Evolutionary conservation across 176 grass and related monocot species (phyloP), one percentile per base, ranked within the genome.

Genomic region (Thinopyrum elongatum): DNA sequence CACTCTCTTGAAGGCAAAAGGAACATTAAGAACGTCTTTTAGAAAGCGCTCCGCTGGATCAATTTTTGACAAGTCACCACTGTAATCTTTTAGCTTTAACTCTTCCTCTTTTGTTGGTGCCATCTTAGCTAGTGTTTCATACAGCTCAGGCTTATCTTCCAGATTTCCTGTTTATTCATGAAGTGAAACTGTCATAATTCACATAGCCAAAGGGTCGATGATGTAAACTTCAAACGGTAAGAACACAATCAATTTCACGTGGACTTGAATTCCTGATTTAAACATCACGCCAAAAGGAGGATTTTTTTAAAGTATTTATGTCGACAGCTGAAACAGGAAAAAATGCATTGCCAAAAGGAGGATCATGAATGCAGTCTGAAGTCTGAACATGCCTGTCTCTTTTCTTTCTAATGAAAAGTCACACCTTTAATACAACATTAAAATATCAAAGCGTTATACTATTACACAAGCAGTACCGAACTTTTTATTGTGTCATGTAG

Each of bases 1-100:
- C 68, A 94, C 90, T 90, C 94, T 94, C 75, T 97, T 87, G 79
- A 97, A 93, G 55, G 94, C 83, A 89, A 97, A 94, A 81, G 92
- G 92, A 80, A 97, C 89, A 87, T 82, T 80, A 39, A 97, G 87
- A 28, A 94, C 27, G 23, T 67, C 71, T 87, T 92, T 97, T 44
- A 97, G 76, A 92, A 97, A 97, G 70, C 69, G 42, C 77, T 97
- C 94, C 6, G 90, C 94, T 79, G 76, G 79, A 88, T 90, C 90
- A 84, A 97, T 81, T 76, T 83, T 94, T 81, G 87, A 77, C 70
- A 89, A 57, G 60, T 97, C 92, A 10, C 80, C 89, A 57, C 49
- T 94, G 65, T 94, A 88, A 61, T 65, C 62, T 86, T 69, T 87
- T 36, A 97, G 77, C 84, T 82, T 88, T 55, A 92, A 53, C 34